phyloP scores from a whole-genome alignment of 2,329 filamentous ascomycete genomes.

The Pseudogymnoascus pannorum region DNA sequence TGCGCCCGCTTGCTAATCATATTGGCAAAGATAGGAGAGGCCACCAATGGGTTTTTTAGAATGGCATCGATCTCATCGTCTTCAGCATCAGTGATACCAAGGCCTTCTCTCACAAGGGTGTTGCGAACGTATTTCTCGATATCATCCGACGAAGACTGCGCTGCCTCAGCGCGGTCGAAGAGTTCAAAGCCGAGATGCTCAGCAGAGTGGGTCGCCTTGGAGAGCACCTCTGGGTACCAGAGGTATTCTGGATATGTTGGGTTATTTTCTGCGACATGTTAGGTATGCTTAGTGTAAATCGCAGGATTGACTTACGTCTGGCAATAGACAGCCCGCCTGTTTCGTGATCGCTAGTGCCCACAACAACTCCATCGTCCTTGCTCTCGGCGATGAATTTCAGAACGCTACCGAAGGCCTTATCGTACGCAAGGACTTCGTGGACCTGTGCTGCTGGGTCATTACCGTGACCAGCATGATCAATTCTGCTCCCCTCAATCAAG shows the following conservation, averaged over 20 bases:
- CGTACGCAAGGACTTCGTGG: slow-evolving; percentile 91
- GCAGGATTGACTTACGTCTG: slow-evolving; percentile 48
- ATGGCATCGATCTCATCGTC: slow-evolving; percentile 64
- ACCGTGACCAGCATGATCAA: slow-evolving; percentile 86
- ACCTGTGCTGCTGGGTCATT: slow-evolving; percentile 82
- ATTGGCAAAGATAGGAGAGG: slow-evolving; percentile 60
- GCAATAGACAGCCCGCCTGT: slow-evolving; percentile 83
- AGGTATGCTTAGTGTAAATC: neutral
- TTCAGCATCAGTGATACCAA: slow-evolving; percentile 70
- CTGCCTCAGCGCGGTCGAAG: slow-evolving; percentile 38
- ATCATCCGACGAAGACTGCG: slow-evolving; percentile 33
- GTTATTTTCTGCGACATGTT: slow-evolving; percentile 41
- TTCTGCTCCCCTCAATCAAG: slow-evolving; percentile 95
- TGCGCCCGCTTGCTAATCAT: slow-evolving; percentile 85
- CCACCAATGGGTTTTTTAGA: slow-evolving; percentile 47
- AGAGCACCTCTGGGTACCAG: slow-evolving; percentile 79
- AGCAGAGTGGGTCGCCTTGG: slow-evolving; percentile 68
- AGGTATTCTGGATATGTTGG: slow-evolving; percentile 57
- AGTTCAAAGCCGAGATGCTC: slow-evolving; percentile 63
- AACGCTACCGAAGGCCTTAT: slow-evolving; percentile 75
- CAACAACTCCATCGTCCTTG: slow-evolving; percentile 67
- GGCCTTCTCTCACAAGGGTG: slow-evolving; percentile 57
- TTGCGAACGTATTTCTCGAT: slow-evolving; percentile 56
- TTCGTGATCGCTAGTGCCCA: slow-evolving; percentile 92
- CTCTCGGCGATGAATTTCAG: slow-evolving; percentile 76